Conservation (phyloP, 1,284 basidiomycete genomes). For the Tylopilus sp. region DNA sequence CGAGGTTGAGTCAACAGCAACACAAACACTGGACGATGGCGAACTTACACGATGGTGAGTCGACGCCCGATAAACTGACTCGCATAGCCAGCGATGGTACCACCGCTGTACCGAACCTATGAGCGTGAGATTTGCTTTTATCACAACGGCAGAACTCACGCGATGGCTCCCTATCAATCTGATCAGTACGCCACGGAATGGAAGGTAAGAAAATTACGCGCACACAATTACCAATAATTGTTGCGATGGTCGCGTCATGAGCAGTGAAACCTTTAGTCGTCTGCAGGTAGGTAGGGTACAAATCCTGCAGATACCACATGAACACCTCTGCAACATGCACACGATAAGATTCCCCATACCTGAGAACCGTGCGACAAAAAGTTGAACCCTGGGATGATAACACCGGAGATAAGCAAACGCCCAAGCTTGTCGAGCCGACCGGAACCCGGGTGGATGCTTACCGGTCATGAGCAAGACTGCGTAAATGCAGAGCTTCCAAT, state of each 20-base stretch:
- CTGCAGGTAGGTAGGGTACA: slow-evolving; percentile 79
- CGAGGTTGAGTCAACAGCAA: neutral
- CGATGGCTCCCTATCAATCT: slow-evolving; percentile 65
- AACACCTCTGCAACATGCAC: neutral
- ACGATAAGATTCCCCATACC: slow-evolving; percentile 23
- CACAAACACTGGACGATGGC: neutral
- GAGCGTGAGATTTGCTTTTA: neutral
- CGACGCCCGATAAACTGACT: slow-evolving; percentile 89
- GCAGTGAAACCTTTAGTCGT: slow-evolving; percentile 54
- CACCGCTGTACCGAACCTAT: slow-evolving; percentile 50
- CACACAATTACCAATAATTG: slow-evolving; percentile 88
- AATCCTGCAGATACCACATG: slow-evolving; percentile 42
- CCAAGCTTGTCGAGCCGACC: neutral
- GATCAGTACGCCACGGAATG: neutral
- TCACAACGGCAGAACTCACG: slow-evolving; percentile 35
- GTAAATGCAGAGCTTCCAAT: slow-evolving; percentile 88
- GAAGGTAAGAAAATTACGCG: slow-evolving; percentile 26
- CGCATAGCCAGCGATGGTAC: slow-evolving; percentile 69
- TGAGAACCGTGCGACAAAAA: slow-evolving; percentile 90
- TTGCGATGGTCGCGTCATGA: slow-evolving; percentile 74
- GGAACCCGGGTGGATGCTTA: slow-evolving; percentile 32
- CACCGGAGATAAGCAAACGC: slow-evolving; percentile 1
- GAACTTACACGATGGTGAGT: slow-evolving; percentile 71
- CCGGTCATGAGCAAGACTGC: slow-evolving; percentile 76
- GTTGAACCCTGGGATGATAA: slow-evolving; percentile 66